These are phyloP conservation scores for Coemansia sp. DNA, from an alignment of 192 early-diverging fungal genomes.

Conservation along the genomic window DNA sequence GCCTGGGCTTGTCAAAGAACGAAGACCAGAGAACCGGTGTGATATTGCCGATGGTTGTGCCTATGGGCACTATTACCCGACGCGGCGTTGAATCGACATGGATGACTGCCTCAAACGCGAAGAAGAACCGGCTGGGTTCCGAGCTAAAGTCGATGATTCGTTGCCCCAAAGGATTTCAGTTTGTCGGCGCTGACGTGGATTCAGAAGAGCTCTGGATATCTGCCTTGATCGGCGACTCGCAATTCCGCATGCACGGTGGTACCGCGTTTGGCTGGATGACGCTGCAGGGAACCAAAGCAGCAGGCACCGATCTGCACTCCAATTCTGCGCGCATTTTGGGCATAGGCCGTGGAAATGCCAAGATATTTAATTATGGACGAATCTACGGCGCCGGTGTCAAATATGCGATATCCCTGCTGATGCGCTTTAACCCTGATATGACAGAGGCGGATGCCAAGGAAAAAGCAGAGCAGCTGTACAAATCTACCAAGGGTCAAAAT, in stretches of 20 bases:
- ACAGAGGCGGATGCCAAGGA: constrained; percentile 60
- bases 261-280: constrained; percentile 98
- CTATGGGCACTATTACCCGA: constrained; percentile 96
- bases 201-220: constrained; percentile 97
- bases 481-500: constrained; percentile 79
- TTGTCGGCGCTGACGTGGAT: constrained; percentile 97
- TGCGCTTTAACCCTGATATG: constrained; percentile 77
- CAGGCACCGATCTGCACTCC: constrained; percentile 90
- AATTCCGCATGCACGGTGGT: constrained; percentile 88
- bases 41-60: constrained; percentile 86
- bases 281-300: constrained; percentile 86
- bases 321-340: constrained; percentile 85
- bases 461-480: constrained; percentile 72
- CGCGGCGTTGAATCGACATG: constrained; percentile 90
- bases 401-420: constrained; percentile 75
- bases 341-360: constrained; percentile 85
- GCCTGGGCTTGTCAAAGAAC: constrained; percentile 23
- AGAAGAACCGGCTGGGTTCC: constrained; percentile 84
- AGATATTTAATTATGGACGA: constrained; percentile 93
- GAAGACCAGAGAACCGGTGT: constrained; percentile 53
- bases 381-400: constrained; percentile 94
- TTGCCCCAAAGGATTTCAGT: constrained; percentile 77
- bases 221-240: constrained; percentile 88
- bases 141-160: constrained; percentile 88
- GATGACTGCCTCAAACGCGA: constrained; percentile 95